These are phyloP conservation scores for Licmophora abbreviata DNA, from an alignment of 108 stramenopile genomes.

Conservation along the genomic window DNA sequence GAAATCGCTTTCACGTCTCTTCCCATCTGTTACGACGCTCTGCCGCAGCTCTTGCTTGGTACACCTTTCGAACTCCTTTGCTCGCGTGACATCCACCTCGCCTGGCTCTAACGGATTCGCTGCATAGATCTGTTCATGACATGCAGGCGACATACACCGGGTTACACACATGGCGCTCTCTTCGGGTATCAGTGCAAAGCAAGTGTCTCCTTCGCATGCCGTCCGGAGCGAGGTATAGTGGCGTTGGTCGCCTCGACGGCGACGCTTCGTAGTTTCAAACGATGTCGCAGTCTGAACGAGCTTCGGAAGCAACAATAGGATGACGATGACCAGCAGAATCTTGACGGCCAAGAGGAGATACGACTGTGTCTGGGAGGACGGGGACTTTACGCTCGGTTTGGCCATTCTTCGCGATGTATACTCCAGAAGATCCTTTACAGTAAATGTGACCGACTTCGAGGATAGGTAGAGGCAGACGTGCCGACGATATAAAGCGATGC, in stretches of 20 bases:
- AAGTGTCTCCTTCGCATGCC: neutral
- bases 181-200: conserved; percentile 1
- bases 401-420: too few relatives aligned
- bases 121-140: conserved; percentile 19
- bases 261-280: neutral
- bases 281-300: neutral
- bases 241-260: neutral
- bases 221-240: neutral
- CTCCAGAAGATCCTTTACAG: too few relatives aligned
- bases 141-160: conserved; percentile 19
- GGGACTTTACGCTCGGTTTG: neutral
- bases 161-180: conserved; percentile 15
- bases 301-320: conserved; percentile 2
- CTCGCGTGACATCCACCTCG: conserved; percentile 20
- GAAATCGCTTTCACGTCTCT: too few relatives aligned
- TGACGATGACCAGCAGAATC: neutral
- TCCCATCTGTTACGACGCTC: too few relatives aligned
- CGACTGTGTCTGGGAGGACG: neutral
- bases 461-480: too few relatives aligned
- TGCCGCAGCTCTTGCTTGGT: conserved; percentile 13
- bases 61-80: conserved; percentile 14
- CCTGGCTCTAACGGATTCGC: conserved; percentile 19
- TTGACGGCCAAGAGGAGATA: conserved; percentile 1
- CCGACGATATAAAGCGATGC: too few relatives aligned
- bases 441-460: too few relatives aligned